Percentiles rank a stretch among this genome's conserved stretches.
Evolutionary conservation across 2,329 filamentous ascomycete species (phyloP).

Genomic region (Epicoccum sorghinum): DNA sequence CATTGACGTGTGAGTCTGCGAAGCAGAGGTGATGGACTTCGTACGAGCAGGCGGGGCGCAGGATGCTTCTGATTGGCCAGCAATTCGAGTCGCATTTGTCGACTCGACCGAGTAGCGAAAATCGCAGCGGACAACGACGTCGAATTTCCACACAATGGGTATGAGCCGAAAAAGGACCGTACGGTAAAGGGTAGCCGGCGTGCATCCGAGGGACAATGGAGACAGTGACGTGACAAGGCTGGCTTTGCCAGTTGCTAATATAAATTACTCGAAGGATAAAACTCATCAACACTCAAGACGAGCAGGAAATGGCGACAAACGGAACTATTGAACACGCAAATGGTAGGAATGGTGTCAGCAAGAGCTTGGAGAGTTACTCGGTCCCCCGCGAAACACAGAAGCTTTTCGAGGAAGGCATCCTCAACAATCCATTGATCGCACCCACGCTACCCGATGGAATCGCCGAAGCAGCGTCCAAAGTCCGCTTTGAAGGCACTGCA

Average conservation of each 20-base stretch:
- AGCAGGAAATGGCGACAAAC: constrained; percentile 6
- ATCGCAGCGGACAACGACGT: constrained; percentile 1
- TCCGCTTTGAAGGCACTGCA: constrained; percentile 53
- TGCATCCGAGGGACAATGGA: neutral
- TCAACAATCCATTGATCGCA: constrained; percentile 51
- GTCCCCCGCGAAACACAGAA: constrained; percentile 34
- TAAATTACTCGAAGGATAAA: neutral
- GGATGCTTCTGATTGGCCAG: constrained; percentile 25
- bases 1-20: no score
- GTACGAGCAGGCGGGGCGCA: constrained; percentile 14
- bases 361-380: constrained; percentile 28
- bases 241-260: no score
- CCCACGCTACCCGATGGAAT: constrained; percentile 47
- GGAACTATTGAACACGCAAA: neutral
- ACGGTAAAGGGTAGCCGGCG: no score
- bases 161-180: neutral
- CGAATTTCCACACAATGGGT: neutral
- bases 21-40: no score
- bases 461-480: constrained; percentile 41
- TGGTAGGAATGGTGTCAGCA: constrained; percentile 2
- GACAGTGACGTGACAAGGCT: neutral
- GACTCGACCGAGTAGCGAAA: constrained; percentile 32
- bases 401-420: constrained; percentile 48
- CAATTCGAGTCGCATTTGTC: constrained; percentile 18
- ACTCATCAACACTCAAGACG: neutral